Evolutionary conservation across 1,139 yeast species (phyloP), one percentile per base, ranked within the genome.

Genomic region (Zygoascus meyerae): DNA sequence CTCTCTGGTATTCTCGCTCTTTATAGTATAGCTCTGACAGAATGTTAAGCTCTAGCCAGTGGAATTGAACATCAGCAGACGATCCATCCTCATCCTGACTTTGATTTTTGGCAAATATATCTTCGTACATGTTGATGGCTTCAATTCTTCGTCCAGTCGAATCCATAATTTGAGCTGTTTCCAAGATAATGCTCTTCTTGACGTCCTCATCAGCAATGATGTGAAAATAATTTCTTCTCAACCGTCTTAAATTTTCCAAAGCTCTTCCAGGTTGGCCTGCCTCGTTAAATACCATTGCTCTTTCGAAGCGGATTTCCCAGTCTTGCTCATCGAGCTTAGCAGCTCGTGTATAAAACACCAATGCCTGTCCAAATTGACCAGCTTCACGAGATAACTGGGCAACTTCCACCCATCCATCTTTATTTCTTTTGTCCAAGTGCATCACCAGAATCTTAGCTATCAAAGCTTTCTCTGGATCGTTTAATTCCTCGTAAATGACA

Each of bases 11-110:
- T 8, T 81, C 79, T 39, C 77, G 77, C 51, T 82, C 83, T 47
- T 80, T 79, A 32, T 81, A 73, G 60, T 84, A 85, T 32, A 92
- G 68, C 59, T 92, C 97, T 8, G 86, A 75, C 42, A 92, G 68
- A 50, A 87, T 86, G 60, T 92, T 90, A 44, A 92, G 71, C 55
- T 87, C 92, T 0, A 95, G 83, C 95, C 95, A 90, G 39, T 81
- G 87, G 64, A 92, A 90, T 15, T 53, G 55, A 11, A 59, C 58
- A 29, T 60, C 62, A 1, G 54, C 54, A 21, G 7, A 5, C 7
- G 26, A 21, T 9, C 49, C 53, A 9, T 48, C 50, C 15, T 52
- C 52, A 50, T 44, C 51, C 49, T 53, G 16, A 14, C 46, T 44
- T 36, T 55, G 66, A 62, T 45, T 55, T 48, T 42, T 55, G 39